A percentile compares a stretch with the other conserved stretches of the same genome.
Evolutionary conservation across 75 land plant genomes (phyloP).

Genomic region (Selaginella tamariscina): DNA sequence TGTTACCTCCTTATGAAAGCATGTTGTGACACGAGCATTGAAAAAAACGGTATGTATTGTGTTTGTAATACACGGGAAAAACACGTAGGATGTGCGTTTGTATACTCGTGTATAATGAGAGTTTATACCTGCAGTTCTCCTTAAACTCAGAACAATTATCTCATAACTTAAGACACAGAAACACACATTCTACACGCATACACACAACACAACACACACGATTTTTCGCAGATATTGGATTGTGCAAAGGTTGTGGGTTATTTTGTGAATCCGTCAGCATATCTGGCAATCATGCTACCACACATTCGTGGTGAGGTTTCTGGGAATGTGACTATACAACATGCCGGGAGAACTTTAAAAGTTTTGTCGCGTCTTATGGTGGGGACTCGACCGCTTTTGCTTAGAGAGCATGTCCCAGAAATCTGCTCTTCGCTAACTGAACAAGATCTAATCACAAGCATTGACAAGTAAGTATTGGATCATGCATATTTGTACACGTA

Average conservation of each 20-base stretch:
- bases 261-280: constrained; percentile 32
- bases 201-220: too few species aligned
- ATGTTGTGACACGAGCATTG: constrained; percentile 16
- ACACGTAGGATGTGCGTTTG: not conserved
- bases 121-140: too few species aligned
- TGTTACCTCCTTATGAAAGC: constrained; percentile 19
- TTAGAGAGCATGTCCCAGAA: constrained; percentile 26
- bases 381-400: constrained; percentile 15
- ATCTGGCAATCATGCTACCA: constrained; percentile 26
- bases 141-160: too few species aligned
- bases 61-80: not conserved
- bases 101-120: too few species aligned
- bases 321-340: constrained; percentile 24
- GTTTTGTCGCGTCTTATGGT: constrained; percentile 20
- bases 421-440: constrained; percentile 30
- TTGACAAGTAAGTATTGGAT: constrained; percentile 18
- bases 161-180: too few species aligned
- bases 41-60: constrained; percentile 14
- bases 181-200: too few species aligned
- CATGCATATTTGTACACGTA: not conserved
- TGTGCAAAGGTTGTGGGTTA: constrained; percentile 26
- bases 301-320: constrained; percentile 18
- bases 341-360: constrained; percentile 20
- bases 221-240: constrained; percentile 23
- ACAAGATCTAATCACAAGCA: constrained; percentile 27